These are phyloP conservation scores for Moesziomyces sp. DNA, from an alignment of 1,284 basidiomycete genomes.

Conservation along the genomic window DNA sequence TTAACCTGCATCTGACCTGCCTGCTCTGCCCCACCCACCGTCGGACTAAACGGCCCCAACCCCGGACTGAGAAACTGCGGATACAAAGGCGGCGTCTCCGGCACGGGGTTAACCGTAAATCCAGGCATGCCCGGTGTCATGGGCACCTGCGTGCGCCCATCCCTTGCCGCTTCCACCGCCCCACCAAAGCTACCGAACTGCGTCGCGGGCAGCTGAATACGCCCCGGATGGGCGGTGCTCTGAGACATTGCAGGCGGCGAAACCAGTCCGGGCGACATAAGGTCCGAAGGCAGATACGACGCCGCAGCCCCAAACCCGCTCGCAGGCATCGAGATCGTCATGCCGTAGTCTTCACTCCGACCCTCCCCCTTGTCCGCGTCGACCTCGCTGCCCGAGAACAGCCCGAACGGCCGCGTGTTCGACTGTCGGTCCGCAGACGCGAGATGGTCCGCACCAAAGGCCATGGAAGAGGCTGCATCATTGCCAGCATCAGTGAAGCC, in stretches of 20 bases:
- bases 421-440: slow-evolving; percentile 6
- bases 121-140: slow-evolving; percentile 70
- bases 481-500: slow-evolving; percentile 20
- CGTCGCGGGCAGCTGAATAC: slow-evolving; percentile 56
- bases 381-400: slow-evolving; percentile 4
- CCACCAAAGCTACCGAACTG: slow-evolving; percentile 33
- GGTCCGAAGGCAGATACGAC: slow-evolving; percentile 42
- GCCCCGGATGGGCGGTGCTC: slow-evolving; percentile 48
- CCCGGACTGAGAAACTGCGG: slow-evolving; percentile 68
- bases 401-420: slow-evolving; percentile 12
- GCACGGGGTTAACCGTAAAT: slow-evolving; percentile 68
- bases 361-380: background rate
- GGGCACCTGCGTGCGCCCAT: slow-evolving; percentile 52
- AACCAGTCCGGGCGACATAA: slow-evolving; percentile 47
- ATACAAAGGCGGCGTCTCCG: slow-evolving; percentile 68
- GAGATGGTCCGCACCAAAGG: slow-evolving; percentile 6
- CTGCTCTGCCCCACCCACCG: slow-evolving; percentile 32
- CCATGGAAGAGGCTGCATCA: slow-evolving; percentile 1
- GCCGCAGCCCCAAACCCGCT: slow-evolving; percentile 37
- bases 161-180: slow-evolving; percentile 5
- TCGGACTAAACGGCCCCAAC: slow-evolving; percentile 59
- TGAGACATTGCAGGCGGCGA: slow-evolving; percentile 28
- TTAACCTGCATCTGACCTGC: background rate
- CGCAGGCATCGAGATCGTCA: slow-evolving; percentile 38
- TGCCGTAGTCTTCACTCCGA: slow-evolving; percentile 22